Percentiles rank a stretch among this genome's conserved stretches.
These are phyloP conservation scores for Pichia sp. DNA, from an alignment of 1,139 yeast species.

Conservation along the genomic window DNA sequence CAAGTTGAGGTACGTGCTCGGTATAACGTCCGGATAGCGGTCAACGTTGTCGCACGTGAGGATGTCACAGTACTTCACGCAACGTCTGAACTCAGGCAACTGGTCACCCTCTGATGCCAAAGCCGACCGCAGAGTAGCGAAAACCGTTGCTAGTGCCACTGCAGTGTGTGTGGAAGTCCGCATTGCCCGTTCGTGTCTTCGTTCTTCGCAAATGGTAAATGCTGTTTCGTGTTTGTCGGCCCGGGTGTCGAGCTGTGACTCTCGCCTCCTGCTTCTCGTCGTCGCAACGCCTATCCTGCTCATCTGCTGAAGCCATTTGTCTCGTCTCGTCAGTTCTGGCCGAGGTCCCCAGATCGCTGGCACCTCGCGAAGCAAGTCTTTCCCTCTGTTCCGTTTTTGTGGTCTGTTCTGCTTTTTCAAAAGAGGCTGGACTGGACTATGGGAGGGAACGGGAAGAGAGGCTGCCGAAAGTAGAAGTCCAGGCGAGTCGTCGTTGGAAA, in stretches of 20 bases:
- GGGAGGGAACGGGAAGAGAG: too few relatives aligned
- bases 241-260: too few relatives aligned
- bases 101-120: constrained; percentile 75
- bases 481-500: too few relatives aligned
- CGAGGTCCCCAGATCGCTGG: background rate
- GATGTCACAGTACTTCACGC: constrained; percentile 57
- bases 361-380: background rate
- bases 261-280: too few relatives aligned
- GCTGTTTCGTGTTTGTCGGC: too few relatives aligned
- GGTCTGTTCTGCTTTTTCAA: background rate
- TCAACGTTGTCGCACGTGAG: constrained; percentile 35
- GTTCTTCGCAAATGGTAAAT: too few relatives aligned
- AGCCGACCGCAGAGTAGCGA: background rate
- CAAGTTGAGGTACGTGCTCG: constrained; percentile 19
- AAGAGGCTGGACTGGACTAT: too few relatives aligned
- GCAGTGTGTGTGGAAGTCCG: background rate
- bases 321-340: background rate
- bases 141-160: background rate
- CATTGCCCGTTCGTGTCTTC: background rate
- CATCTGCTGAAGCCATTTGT: background rate
- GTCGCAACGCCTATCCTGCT: too few relatives aligned
- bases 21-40: constrained; percentile 24
- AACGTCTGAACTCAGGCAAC: constrained; percentile 61
- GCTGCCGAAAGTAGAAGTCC: too few relatives aligned
- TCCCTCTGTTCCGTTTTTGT: background rate